Conservation (phyloP, 2,329 filamentous ascomycete genomes). For the Diplodia mutila region DNA sequence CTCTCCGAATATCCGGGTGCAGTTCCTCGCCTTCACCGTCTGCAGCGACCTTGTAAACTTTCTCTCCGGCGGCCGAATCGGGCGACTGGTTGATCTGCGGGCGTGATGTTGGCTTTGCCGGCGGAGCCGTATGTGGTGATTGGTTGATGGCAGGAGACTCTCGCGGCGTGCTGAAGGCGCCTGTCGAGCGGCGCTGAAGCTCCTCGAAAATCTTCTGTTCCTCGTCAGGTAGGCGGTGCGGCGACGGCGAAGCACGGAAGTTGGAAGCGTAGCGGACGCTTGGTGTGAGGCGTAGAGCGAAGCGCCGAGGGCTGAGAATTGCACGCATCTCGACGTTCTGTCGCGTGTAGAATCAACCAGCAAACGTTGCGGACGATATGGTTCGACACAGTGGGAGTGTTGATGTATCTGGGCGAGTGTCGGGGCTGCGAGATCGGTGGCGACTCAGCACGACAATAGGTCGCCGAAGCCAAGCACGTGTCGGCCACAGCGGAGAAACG, state of each 20-base stretch:
- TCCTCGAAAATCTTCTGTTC: constrained; percentile 90
- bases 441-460: constrained; percentile 7
- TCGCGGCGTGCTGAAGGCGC: constrained; percentile 71
- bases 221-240: constrained; percentile 83
- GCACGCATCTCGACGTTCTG: constrained; percentile 1
- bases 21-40: constrained; percentile 66
- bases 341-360: not conserved
- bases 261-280: constrained; percentile 14
- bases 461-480: constrained; percentile 15
- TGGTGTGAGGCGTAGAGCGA: constrained; percentile 6
- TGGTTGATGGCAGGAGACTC: constrained; percentile 44
- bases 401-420: not conserved
- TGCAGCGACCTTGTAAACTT: constrained; percentile 52
- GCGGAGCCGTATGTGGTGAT: constrained; percentile 36
- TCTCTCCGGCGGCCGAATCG: constrained; percentile 33
- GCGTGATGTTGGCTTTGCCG: constrained; percentile 28
- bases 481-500: constrained; percentile 15
- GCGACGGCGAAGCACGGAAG: constrained; percentile 62
- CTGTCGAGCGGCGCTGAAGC: constrained; percentile 77
- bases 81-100: constrained; percentile 42
- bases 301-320: constrained; percentile 6
- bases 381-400: too few relatives aligned
- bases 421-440: constrained; percentile 16
- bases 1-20: constrained; percentile 72
- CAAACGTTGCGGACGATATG: not conserved